Evolutionary conservation across 768 basidiomycete genomes (phyloP).

Genomic region (Boletellus emodensis): DNA sequence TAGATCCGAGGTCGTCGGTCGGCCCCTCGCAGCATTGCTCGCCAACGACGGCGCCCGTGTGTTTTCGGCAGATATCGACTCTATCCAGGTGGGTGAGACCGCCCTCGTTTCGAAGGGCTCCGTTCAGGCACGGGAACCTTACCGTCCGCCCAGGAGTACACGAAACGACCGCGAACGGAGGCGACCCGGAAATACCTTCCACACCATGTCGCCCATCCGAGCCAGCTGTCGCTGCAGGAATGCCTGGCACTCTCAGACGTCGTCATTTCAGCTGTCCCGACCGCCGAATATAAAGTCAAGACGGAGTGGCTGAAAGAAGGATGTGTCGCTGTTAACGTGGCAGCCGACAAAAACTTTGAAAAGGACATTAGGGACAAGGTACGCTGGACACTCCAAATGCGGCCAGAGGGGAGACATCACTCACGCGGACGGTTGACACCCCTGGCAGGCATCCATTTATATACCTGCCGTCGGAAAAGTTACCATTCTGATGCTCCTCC

Average conservation of each 20-base stretch:
- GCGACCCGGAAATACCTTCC: constrained; percentile 67
- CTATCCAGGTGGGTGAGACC: constrained; percentile 59
- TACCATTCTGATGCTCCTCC: constrained; percentile 94
- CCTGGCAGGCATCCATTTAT: constrained; percentile 75
- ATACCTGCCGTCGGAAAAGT: constrained; percentile 97
- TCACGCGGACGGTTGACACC: constrained; percentile 2
- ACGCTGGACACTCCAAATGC: constrained; percentile 13
- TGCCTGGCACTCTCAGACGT: constrained; percentile 87
- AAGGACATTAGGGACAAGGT: constrained; percentile 90
- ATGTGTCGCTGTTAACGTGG: constrained; percentile 89
- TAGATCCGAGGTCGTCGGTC: constrained; percentile 94
- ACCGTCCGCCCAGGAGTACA: constrained; percentile 65
- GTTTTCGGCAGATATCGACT: constrained; percentile 92
- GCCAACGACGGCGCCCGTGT: constrained; percentile 97
- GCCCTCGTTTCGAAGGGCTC: neutral
- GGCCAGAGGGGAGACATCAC: neutral
- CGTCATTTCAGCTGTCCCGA: constrained; percentile 92
- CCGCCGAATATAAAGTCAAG: constrained; percentile 77
- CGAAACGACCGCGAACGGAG: constrained; percentile 69
- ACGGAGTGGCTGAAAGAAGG: constrained; percentile 91
- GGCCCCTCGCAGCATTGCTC: constrained; percentile 92
- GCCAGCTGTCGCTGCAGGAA: constrained; percentile 64
- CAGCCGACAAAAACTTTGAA: constrained; percentile 96
- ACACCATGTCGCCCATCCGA: constrained; percentile 75
- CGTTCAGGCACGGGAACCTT: neutral